These are phyloP conservation scores for Backusella circina DNA, from an alignment of 192 early-diverging fungal genomes.

Conservation along the genomic window DNA sequence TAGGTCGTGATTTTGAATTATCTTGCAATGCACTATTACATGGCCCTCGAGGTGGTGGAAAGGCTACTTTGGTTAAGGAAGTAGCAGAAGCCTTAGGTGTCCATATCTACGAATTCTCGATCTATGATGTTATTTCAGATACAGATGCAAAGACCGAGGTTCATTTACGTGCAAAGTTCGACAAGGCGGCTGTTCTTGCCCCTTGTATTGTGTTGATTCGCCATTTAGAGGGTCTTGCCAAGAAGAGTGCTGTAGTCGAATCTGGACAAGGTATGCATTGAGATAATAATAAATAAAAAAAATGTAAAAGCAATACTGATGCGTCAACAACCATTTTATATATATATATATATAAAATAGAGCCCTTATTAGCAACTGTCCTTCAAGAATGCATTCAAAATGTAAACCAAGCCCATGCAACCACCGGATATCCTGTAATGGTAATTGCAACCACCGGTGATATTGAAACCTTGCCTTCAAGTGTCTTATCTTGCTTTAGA, in stretches of 20 bases:
- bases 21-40: slow-evolving; percentile 71
- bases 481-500: slow-evolving; percentile 73
- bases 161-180: slow-evolving; percentile 68
- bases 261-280: slow-evolving; percentile 46
- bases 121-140: slow-evolving; percentile 77
- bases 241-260: slow-evolving; percentile 53
- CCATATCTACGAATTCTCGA: slow-evolving; percentile 75
- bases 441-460: slow-evolving; percentile 77
- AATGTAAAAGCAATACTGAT: not conserved
- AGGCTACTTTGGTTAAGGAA: slow-evolving; percentile 62
- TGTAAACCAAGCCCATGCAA: slow-evolving; percentile 35
- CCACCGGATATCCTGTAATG: slow-evolving; percentile 66
- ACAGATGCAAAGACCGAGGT: slow-evolving; percentile 78
- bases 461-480: slow-evolving; percentile 75
- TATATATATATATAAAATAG: slow-evolving; percentile 12
- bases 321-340: not conserved
- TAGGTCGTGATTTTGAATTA: slow-evolving; percentile 62
- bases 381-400: slow-evolving; percentile 58
- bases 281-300: not conserved
- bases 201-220: slow-evolving; percentile 85
- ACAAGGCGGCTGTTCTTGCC: slow-evolving; percentile 69
- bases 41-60: slow-evolving; percentile 83
- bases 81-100: slow-evolving; percentile 72
- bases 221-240: slow-evolving; percentile 74
- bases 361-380: slow-evolving; percentile 51